phyloP scores from a whole-genome alignment of 2,329 filamentous ascomycete species.

The Plectosphaerella cucumerina region DNA sequence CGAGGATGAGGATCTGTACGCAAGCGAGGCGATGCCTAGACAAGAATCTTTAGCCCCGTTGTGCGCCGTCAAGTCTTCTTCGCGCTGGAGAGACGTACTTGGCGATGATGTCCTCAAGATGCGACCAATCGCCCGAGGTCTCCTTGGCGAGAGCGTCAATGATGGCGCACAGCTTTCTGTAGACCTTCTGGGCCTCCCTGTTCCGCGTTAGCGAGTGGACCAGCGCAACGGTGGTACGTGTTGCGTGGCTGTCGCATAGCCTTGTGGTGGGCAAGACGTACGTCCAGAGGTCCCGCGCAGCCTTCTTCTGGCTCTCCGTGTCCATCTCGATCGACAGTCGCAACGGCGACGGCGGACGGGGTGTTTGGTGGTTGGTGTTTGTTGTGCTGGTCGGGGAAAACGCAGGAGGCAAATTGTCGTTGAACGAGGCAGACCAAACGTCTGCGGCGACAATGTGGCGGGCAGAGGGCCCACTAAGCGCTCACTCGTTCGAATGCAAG shows the following conservation, averaged over 20 bases:
- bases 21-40: slow-evolving; percentile 66
- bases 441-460: not conserved
- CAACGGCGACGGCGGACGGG: not conserved
- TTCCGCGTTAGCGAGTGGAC: slow-evolving; percentile 7
- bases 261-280: not conserved
- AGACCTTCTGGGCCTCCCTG: slow-evolving; percentile 39
- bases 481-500: slow-evolving; percentile 1
- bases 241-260: not conserved
- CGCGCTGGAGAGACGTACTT: slow-evolving; percentile 25
- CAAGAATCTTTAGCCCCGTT: too few species aligned
- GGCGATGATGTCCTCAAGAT: slow-evolving; percentile 37
- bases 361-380: too few species aligned
- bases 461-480: not conserved
- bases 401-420: too few species aligned
- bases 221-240: not conserved
- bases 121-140: slow-evolving; percentile 38
- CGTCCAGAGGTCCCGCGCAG: not conserved
- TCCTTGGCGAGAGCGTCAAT: slow-evolving; percentile 36
- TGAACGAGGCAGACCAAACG: not conserved
- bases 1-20: slow-evolving; percentile 66
- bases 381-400: too few species aligned
- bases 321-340: not conserved
- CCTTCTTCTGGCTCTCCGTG: not conserved
- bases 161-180: slow-evolving; percentile 37
- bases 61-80: too few species aligned